Base-by-base conservation (phyloP, 2,329 filamentous ascomycete genomes). In the Fusarium nisikadoi region DNA sequence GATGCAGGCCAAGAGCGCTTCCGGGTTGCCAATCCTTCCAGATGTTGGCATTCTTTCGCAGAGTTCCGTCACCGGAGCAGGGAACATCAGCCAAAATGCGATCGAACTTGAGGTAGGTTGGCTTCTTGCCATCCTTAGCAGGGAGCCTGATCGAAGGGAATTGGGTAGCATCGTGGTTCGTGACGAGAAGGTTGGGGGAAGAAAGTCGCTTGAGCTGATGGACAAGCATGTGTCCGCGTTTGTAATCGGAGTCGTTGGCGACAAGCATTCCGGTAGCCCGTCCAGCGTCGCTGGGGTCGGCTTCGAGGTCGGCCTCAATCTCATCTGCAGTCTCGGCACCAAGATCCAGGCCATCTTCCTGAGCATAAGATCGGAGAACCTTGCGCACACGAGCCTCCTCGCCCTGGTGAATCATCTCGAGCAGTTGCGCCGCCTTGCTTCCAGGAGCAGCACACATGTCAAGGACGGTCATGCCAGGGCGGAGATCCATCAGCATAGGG, bases 191-290 rank as follows among this genome's bases (percentile, higher is more conserved):
- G 81, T 99, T 99, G 6, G 96, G 95, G 8, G 96, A 98, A 71
- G 95, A 97, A 55, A 99, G 87, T 69, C 96, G 93, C 87, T 99
- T 99, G 78, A 98, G 93, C 83, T 99, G 96, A 82, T 99, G 96
- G 52, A 98, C 94, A 80, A 99, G 85, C 93, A 99, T 96, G 83
- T 98, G 96, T 62, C 94, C 94, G 73, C 96, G 93, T 86, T 95
- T 97, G 86, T 98, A 98, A 81, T 99, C 96, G 76, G 93, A 91
- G 79, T 99, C 96, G 83, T 99, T 99, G 70, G 96, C 96, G 75
- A 99, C 93, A 62, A 99, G 87, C 46, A 99, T 86, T 39, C 96
- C 96, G 9, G 95, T 98, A 4, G 95, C 92, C 77, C 96, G 89
- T 70, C 96, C 96, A 78, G 94, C 90, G 77, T 98, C 95, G 73